Evolutionary conservation across 805 yeast species (phyloP).

Genomic region (Candida glaebosa): DNA sequence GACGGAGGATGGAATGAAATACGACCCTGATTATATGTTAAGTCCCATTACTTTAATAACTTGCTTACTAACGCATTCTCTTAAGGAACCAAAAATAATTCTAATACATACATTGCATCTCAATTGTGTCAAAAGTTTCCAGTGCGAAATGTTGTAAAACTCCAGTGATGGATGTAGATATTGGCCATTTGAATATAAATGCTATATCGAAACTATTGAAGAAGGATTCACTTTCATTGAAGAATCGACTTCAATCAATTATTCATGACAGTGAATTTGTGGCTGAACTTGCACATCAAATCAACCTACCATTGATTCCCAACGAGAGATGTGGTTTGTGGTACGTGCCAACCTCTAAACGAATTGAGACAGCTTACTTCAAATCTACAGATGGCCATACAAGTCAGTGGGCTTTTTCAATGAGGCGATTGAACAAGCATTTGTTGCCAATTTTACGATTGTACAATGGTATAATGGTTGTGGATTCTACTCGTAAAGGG

Average conservation of each 20-base stretch:
- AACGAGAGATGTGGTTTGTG: slow-evolving; percentile 87
- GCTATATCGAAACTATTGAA: slow-evolving; percentile 42
- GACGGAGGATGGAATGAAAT: slow-evolving; percentile 6
- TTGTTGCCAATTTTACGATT: slow-evolving; percentile 46
- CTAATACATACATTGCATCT: background rate
- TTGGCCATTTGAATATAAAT: slow-evolving; percentile 12
- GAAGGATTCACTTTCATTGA: slow-evolving; percentile 47
- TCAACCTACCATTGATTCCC: slow-evolving; percentile 49
- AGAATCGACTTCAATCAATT: slow-evolving; percentile 71
- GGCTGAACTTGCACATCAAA: slow-evolving; percentile 13
- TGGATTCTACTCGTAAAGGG: slow-evolving; percentile 86
- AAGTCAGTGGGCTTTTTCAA: slow-evolving; percentile 73
- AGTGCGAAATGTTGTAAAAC: background rate
- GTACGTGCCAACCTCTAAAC: slow-evolving; percentile 57
- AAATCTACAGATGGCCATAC: slow-evolving; percentile 92
- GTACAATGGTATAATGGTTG: slow-evolving; percentile 51
- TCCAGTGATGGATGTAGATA: background rate
- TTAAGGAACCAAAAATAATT: too few relatives aligned
- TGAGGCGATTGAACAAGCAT: slow-evolving; percentile 72
- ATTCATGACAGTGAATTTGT: slow-evolving; percentile 57
- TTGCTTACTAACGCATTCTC: too few relatives aligned
- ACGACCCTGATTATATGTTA: too few relatives aligned
- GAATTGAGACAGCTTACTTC: slow-evolving; percentile 59
- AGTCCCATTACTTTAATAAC: too few relatives aligned
- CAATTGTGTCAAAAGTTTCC: background rate